Percentiles rank a stretch among this genome's conserved stretches.
Conservation (phyloP, 306 rosid genomes). For the Arachis stenosperma region DNA sequence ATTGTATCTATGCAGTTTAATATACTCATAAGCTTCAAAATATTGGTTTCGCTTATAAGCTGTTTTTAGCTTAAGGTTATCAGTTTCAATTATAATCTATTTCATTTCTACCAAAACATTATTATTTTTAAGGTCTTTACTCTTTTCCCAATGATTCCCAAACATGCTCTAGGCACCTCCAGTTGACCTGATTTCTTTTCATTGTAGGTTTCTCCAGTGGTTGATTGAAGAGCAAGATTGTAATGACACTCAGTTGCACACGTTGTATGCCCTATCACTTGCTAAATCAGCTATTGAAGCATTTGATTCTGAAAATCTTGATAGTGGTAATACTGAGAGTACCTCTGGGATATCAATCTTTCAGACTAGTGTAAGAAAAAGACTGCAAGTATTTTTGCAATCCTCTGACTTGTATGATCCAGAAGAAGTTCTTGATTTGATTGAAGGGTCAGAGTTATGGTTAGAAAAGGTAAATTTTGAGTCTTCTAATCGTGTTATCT, state of each 20-base stretch:
- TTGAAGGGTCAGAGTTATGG: conserved; percentile 96
- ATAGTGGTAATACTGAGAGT: conserved; percentile 50
- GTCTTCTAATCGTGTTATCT: conserved; percentile 36
- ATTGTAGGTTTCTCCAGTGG: conserved; percentile 89
- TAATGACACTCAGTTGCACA: conserved; percentile 73
- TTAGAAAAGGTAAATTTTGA: conserved; percentile 70
- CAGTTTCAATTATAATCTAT: too few species aligned
- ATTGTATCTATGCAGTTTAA: not conserved
- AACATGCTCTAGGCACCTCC: not conserved
- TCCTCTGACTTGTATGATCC: conserved; percentile 96
- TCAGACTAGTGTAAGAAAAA: conserved; percentile 73
- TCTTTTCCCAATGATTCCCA: too few species aligned
- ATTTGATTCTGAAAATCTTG: conserved; percentile 54
- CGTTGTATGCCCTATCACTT: conserved; percentile 90
- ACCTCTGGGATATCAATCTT: conserved; percentile 53
- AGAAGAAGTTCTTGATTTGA: conserved; percentile 90
- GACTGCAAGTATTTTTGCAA: conserved; percentile 85
- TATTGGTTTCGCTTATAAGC: too few species aligned
- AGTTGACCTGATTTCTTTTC: conserved; percentile 33
- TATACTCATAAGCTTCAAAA: not conserved
- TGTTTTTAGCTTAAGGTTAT: too few species aligned
- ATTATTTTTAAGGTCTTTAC: too few species aligned
- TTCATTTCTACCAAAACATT: too few species aligned
- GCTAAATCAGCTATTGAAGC: conserved; percentile 84
- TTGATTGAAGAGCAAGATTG: conserved; percentile 94